phyloP scores from a whole-genome alignment of 2,329 filamentous ascomycete species.

The Metarhizium robertsii region DNA sequence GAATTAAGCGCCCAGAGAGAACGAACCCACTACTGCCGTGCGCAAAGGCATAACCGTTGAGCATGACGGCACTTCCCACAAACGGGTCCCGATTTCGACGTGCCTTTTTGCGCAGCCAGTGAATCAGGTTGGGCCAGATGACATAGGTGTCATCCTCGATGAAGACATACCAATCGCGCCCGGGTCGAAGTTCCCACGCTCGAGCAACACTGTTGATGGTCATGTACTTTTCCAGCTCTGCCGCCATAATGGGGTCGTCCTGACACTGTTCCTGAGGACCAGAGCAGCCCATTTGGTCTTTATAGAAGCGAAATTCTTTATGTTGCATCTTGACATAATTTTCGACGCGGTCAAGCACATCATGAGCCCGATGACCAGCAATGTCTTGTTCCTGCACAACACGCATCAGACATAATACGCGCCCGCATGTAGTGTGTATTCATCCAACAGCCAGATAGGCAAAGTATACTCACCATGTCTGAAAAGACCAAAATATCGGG shows the following conservation, averaged over 20 bases:
- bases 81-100: conserved; percentile 36
- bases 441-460: background rate
- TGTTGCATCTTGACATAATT: conserved; percentile 27
- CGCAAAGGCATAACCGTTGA: conserved; percentile 37
- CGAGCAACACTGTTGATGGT: conserved; percentile 49
- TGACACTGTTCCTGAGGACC: conserved; percentile 36
- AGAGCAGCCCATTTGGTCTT: conserved; percentile 34
- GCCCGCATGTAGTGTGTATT: background rate
- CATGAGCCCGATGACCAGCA: conserved; percentile 32
- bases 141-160: conserved; percentile 50
- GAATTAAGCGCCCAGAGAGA: conserved; percentile 42
- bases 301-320: conserved; percentile 37
- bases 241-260: conserved; percentile 25
- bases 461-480: conserved; percentile 29
- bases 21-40: conserved; percentile 51
- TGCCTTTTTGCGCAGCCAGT: conserved; percentile 35
- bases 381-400: conserved; percentile 35
- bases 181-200: conserved; percentile 43
- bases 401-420: background rate
- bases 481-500: conserved; percentile 48
- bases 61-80: conserved; percentile 40
- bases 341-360: conserved; percentile 30
- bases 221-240: conserved; percentile 53
- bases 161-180: conserved; percentile 50
- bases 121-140: conserved; percentile 43